Base-by-base conservation (phyloP, 768 basidiomycete genomes). In the Epithele typhae region DNA sequence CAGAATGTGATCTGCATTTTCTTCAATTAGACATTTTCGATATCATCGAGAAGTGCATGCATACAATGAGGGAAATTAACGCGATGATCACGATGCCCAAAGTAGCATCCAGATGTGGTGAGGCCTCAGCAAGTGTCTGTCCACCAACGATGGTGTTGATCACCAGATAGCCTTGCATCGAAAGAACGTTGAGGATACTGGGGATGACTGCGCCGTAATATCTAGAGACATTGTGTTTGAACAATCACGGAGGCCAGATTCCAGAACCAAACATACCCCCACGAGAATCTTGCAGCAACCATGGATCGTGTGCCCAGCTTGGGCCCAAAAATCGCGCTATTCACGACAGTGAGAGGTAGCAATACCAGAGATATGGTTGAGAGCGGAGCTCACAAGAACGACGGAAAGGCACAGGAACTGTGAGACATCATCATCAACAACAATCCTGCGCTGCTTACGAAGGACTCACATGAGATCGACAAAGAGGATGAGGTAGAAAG, bases 281-380 rank as follows among this genome's bases (percentile, higher is more conserved):
- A 76, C 1, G 71, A 73, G 58, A 74, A 81, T 14, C 80, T 67
- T 2, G 73, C 67, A 44, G 76, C 72, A 4, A 78, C 70, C 78
- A 81, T 81, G 11, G 75, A 70, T 23, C 80, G 68, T 50, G 71
- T 72, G 3, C 80, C 80, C 1, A 76, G 57, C 45, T 75, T 75
- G 1, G 79, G 78, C 0, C 80, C 77, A 41, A 76, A 76, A 2
- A 70, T 71, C 1, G 73, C 69, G 50, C 75, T 76, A 48, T 21
- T 23, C 43, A 23, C 24, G 11, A 9, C 12, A 17, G n/a, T 8
- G n/a, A 6, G n/a, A n/a, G n/a, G n/a, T n/a, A n/a, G n/a, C n/a
- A n/a, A n/a, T n/a, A n/a, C n/a, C n/a, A 14, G 27, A 7, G 27
- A 30, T 7, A 14, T 30, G 27, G 27, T 14, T 7, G 33, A 9